phyloP scores from a whole-genome alignment of 495 filamentous ascomycete species.

The Penicillium riverlandense region DNA sequence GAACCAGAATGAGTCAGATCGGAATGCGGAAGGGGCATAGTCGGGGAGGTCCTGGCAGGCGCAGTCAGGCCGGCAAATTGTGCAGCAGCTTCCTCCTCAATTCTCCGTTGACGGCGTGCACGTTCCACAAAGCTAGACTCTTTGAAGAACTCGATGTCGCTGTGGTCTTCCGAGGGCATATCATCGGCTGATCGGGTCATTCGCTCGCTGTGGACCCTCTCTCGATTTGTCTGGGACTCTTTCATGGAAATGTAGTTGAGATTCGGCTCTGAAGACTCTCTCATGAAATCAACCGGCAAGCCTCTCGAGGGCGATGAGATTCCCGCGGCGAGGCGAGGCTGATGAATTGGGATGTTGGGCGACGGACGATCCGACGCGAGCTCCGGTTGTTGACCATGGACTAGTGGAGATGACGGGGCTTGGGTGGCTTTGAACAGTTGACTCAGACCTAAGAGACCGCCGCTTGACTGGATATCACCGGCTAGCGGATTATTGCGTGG shows the following conservation, averaged over 20 bases:
- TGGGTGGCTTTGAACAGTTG: conserved; percentile 47
- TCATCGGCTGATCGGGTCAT: conserved; percentile 33
- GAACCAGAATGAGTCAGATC: neutral
- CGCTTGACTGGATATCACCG: conserved; percentile 29
- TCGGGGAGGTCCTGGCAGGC: conserved; percentile 17
- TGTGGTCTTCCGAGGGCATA: conserved; percentile 31
- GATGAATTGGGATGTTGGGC: conserved; percentile 42
- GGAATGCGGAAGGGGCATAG: neutral
- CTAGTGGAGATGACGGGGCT: conserved; percentile 45
- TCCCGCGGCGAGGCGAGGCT: conserved; percentile 24
- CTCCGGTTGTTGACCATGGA: conserved; percentile 31
- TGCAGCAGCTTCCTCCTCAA: conserved; percentile 29
- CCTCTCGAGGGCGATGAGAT: conserved; percentile 36
- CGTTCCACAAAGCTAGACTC: conserved; percentile 37
- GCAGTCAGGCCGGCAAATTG: conserved; percentile 36
- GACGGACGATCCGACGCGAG: conserved; percentile 43
- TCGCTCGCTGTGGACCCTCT: conserved; percentile 27
- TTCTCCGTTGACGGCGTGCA: conserved; percentile 24
- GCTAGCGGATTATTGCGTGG: conserved; percentile 39
- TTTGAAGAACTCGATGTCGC: conserved; percentile 41
- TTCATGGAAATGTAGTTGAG: conserved; percentile 44
- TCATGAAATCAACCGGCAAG: conserved; percentile 23
- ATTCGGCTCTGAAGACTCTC: conserved; percentile 40
- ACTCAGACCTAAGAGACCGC: conserved; percentile 41
- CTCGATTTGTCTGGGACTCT: conserved; percentile 38